Conservation (phyloP, 768 basidiomycete species). For the Macrolepiota dolichaula region DNA sequence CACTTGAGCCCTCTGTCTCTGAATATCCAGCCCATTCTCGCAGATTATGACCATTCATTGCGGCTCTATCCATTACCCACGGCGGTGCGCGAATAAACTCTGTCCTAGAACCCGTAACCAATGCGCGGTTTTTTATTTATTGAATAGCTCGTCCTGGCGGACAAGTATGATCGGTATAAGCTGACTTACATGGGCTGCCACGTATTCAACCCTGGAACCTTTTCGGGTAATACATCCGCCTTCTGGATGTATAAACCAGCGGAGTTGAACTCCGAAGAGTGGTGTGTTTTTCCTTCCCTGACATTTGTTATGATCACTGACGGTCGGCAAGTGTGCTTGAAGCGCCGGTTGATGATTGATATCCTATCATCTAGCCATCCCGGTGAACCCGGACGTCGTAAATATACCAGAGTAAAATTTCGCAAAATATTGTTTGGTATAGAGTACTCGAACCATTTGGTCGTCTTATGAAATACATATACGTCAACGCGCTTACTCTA, state of each 20-base stretch:
- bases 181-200: slow-evolving; percentile 98
- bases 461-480: not conserved
- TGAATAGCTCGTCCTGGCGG: slow-evolving; percentile 84
- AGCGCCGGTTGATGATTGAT: slow-evolving; percentile 3
- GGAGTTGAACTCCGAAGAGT: slow-evolving; percentile 81
- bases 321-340: slow-evolving; percentile 7
- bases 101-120: not conserved
- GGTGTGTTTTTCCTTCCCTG: slow-evolving; percentile 37
- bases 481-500: not conserved
- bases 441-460: not conserved
- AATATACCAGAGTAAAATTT: no score
- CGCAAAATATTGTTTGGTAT: not conserved
- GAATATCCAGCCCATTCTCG: slow-evolving; percentile 80
- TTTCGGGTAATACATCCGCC: slow-evolving; percentile 74
- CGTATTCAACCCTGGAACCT: slow-evolving; percentile 97
- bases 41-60: slow-evolving; percentile 90
- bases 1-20: slow-evolving; percentile 88
- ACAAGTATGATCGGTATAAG: slow-evolving; percentile 95
- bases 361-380: not conserved
- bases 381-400: not conserved
- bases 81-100: slow-evolving; percentile 50
- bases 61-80: slow-evolving; percentile 94
- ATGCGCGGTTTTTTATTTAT: not conserved
- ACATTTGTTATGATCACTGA: not conserved
- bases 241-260: slow-evolving; percentile 93